Conservation (phyloP, 2,329 filamentous ascomycete species). For the Colletotrichum incanum region DNA sequence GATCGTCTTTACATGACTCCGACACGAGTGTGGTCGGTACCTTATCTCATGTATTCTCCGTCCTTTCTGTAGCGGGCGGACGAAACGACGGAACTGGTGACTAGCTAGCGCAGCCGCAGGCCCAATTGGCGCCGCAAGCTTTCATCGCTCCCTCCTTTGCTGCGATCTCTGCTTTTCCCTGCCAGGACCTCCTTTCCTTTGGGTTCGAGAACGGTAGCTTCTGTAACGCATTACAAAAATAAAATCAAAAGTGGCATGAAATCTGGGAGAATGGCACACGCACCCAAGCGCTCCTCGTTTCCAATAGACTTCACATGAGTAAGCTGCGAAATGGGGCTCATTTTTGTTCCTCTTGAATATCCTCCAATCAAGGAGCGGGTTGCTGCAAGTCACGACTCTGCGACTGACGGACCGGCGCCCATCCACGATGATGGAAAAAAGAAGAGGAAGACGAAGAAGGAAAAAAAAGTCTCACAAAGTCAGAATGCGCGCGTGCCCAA, state of each 20-base stretch:
- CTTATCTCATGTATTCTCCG: neutral
- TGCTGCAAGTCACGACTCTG: neutral
- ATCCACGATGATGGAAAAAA: no score
- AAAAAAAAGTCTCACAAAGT: neutral
- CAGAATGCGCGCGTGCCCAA: neutral
- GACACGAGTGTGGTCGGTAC: neutral
- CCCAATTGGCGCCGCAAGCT: neutral
- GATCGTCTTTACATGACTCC: conserved; percentile 36
- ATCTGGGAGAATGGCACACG: neutral
- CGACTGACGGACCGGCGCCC: neutral
- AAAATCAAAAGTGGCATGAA: neutral
- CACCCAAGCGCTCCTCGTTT: neutral
- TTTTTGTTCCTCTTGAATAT: neutral
- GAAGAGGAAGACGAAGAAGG: neutral
- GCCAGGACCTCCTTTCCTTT: neutral
- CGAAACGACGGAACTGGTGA: conserved; percentile 4
- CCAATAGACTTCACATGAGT: neutral
- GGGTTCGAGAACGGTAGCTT: neutral
- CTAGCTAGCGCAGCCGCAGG: conserved; percentile 2
- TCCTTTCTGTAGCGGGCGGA: conserved; percentile 14
- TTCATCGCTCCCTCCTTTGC: neutral
- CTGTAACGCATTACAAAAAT: neutral
- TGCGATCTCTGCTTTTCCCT: neutral
- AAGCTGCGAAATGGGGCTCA: neutral
- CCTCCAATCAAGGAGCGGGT: neutral